Conservation (phyloP, 306 rosid species). For the Gastrolobium villosum region DNA sequence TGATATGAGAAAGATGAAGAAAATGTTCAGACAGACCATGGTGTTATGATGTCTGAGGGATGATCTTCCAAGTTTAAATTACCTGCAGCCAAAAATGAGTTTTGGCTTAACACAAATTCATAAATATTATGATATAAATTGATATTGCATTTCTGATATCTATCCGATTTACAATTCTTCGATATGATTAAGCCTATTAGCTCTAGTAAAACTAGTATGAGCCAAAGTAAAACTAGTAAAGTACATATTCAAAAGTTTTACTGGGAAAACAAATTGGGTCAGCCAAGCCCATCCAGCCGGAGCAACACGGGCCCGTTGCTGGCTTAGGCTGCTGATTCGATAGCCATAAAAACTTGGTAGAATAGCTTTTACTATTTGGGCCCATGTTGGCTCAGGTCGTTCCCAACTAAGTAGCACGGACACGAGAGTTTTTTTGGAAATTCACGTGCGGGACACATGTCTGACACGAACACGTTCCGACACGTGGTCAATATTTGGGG, state of each 20-base stretch:
- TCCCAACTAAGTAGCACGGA: too few relatives aligned
- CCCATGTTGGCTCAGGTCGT: too few relatives aligned
- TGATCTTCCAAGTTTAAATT: conserved; percentile 18
- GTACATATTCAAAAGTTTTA: too few relatives aligned
- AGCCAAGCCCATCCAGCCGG: background rate
- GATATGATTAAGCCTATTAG: background rate
- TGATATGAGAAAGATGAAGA: conserved; percentile 29
- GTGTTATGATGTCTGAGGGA: conserved; percentile 39
- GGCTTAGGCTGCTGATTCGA: background rate
- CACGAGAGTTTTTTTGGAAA: too few relatives aligned
- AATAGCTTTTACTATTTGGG: too few relatives aligned
- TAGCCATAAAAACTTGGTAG: too few relatives aligned
- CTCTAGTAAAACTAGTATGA: background rate
- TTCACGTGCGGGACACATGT: too few relatives aligned
- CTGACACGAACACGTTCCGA: too few relatives aligned
- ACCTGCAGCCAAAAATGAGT: conserved; percentile 46
- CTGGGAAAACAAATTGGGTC: background rate
- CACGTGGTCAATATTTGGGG: too few relatives aligned
- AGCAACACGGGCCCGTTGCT: background rate
- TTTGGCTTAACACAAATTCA: conserved; percentile 32
- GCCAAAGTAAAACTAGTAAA: too few relatives aligned
- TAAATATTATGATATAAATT: conserved; percentile 30
- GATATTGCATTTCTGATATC: conserved; percentile 33
- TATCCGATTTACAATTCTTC: conserved; percentile 9
- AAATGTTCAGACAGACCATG: conserved; percentile 29